A percentile compares a stretch with the other conserved stretches of the same genome.
Evolutionary conservation across 1,139 yeast species (phyloP).

Genomic region (Candida mesenterica): DNA sequence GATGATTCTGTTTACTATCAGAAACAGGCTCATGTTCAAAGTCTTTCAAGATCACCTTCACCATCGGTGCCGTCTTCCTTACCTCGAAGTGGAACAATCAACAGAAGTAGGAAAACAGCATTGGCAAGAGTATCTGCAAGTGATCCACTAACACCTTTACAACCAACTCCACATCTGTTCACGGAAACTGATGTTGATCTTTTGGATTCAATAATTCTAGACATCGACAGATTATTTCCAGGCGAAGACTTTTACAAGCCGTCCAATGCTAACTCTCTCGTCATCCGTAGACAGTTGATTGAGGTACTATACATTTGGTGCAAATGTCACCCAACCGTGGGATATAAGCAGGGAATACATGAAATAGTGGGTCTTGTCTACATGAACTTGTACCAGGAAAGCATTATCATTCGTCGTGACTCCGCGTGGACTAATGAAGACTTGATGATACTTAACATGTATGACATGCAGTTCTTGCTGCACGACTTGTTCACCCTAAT

Average conservation of each 20-base stretch:
- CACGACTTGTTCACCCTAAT: constrained; percentile 51
- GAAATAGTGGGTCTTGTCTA: constrained; percentile 64
- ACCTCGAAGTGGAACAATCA: background rate
- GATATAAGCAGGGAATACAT: constrained; percentile 71
- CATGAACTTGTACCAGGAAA: constrained; percentile 46
- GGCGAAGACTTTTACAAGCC: constrained; percentile 52
- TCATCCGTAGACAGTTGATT: constrained; percentile 43
- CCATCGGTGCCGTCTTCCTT: background rate
- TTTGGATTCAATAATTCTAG: constrained; percentile 55
- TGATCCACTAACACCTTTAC: background rate
- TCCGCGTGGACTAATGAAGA: constrained; percentile 37
- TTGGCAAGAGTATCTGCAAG: background rate
- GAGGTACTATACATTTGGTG: constrained; percentile 57
- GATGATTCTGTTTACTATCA: constrained; percentile 31
- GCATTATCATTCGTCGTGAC: constrained; percentile 33
- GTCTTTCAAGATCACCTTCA: constrained; percentile 7
- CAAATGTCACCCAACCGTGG: constrained; percentile 48
- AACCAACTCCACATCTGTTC: background rate
- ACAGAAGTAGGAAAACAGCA: background rate
- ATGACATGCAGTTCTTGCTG: constrained; percentile 35
- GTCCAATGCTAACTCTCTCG: constrained; percentile 16
- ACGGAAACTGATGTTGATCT: constrained; percentile 15
- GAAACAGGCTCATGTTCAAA: constrained; percentile 5
- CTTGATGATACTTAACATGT: constrained; percentile 34
- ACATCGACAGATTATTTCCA: constrained; percentile 62